Evolutionary conservation across 2,329 filamentous ascomycete genomes (phyloP).

Genomic region (Fusarium citri): DNA sequence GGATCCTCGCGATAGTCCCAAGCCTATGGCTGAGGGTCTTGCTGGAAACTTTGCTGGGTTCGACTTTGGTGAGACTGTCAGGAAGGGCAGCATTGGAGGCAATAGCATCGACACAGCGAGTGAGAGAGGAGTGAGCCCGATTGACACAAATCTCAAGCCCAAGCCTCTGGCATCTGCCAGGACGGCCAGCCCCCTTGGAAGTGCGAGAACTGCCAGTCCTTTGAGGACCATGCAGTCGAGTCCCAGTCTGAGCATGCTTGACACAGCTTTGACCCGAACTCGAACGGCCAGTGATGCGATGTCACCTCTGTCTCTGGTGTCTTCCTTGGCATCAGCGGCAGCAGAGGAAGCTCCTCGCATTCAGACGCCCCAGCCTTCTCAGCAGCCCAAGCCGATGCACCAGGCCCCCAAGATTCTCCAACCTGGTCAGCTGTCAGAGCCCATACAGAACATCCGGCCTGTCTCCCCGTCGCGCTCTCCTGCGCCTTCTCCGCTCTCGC

Average conservation of each 20-base stretch:
- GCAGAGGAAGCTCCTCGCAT: slow-evolving; percentile 29
- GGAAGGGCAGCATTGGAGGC: slow-evolving; percentile 36
- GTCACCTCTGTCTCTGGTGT: slow-evolving; percentile 39
- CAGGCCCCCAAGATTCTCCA: slow-evolving; percentile 32
- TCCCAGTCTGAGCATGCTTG: slow-evolving; percentile 38
- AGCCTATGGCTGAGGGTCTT: slow-evolving; percentile 50
- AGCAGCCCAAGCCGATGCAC: slow-evolving; percentile 20
- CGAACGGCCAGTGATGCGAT: slow-evolving; percentile 43
- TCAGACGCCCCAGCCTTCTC: slow-evolving; percentile 29
- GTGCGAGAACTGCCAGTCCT: slow-evolving; percentile 41
- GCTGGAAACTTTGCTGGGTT: slow-evolving; percentile 54
- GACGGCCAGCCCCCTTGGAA: slow-evolving; percentile 42
- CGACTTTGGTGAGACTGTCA: slow-evolving; percentile 52
- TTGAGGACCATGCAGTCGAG: slow-evolving; percentile 44
- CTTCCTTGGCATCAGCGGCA: slow-evolving; percentile 19
- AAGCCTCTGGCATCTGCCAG: slow-evolving; percentile 26
- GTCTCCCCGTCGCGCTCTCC: slow-evolving; percentile 34
- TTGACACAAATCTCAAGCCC: slow-evolving; percentile 33
- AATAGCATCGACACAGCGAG: slow-evolving; percentile 31
- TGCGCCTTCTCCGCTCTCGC: slow-evolving; percentile 35
- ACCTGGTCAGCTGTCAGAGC: slow-evolving; percentile 30
- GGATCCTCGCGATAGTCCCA: slow-evolving; percentile 46
- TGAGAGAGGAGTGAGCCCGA: slow-evolving; percentile 34
- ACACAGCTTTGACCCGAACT: slow-evolving; percentile 32
- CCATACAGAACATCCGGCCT: slow-evolving; percentile 18